These are phyloP conservation scores for Trichoderma koningiopsis DNA, from an alignment of 2,329 filamentous ascomycete genomes.

Conservation along the genomic window DNA sequence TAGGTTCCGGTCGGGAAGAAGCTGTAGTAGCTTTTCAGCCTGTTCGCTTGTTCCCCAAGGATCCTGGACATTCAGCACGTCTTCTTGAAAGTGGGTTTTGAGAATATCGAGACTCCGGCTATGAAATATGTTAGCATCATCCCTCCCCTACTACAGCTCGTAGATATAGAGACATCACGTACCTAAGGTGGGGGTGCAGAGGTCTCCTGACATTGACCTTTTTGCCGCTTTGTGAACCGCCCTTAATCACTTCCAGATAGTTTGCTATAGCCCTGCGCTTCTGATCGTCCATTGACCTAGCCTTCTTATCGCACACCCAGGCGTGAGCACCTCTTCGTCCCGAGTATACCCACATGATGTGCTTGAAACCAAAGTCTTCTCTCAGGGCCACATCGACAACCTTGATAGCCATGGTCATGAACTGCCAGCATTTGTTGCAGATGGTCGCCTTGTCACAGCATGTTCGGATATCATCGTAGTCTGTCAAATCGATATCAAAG, in stretches of 20 bases:
- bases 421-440: constrained; percentile 91
- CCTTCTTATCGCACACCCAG: constrained; percentile 93
- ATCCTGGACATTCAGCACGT: constrained; percentile 82
- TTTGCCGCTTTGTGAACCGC: constrained; percentile 82
- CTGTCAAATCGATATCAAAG: constrained; percentile 99
- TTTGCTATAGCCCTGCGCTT: constrained; percentile 82
- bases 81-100: constrained; percentile 78
- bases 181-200: constrained; percentile 84
- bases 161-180: constrained; percentile 31
- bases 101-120: constrained; percentile 84
- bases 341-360: constrained; percentile 98
- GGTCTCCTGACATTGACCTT: constrained; percentile 82
- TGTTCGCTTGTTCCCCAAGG: constrained; percentile 75
- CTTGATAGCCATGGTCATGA: constrained; percentile 97
- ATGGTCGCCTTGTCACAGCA: constrained; percentile 95
- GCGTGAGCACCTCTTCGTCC: constrained; percentile 95
- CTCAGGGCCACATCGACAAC: constrained; percentile 83
- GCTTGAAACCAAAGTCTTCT: constrained; percentile 94
- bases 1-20: constrained; percentile 79
- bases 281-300: constrained; percentile 80
- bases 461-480: constrained; percentile 95
- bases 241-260: constrained; percentile 88
- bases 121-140: constrained; percentile 18
- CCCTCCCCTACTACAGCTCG: background rate
- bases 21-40: constrained; percentile 74